Evolutionary conservation across 176 grass and related monocot genomes (phyloP).

Genomic region (Phoenix roebelenii): DNA sequence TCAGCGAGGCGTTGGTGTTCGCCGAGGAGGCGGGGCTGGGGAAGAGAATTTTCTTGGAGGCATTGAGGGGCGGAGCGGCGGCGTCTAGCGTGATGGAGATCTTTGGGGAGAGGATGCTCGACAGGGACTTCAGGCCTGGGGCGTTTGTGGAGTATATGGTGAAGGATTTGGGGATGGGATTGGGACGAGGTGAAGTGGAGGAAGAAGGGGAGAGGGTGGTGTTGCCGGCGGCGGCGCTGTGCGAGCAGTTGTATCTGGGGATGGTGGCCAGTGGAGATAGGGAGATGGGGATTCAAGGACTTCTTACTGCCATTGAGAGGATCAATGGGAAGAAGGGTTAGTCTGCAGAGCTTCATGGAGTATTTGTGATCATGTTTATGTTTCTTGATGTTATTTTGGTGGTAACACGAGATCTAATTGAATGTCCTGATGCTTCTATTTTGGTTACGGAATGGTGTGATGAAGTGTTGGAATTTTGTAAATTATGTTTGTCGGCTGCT

Average conservation of each 20-base stretch:
- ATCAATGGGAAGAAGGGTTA: conserved; percentile 35
- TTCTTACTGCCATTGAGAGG: conserved; percentile 69
- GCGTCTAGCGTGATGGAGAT: conserved; percentile 72
- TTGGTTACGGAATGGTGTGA: no score
- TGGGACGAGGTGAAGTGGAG: conserved; percentile 27
- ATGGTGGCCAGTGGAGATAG: conserved; percentile 75
- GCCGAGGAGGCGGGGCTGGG: conserved; percentile 38
- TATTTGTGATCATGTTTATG: conserved; percentile 18
- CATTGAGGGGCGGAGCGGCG: conserved; percentile 54
- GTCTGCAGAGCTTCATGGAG: neutral
- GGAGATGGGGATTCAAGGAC: conserved; percentile 45
- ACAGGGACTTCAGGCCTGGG: conserved; percentile 45
- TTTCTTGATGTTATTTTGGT: no score
- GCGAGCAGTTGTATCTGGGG: conserved; percentile 58
- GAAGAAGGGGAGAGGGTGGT: conserved; percentile 30
- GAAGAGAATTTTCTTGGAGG: conserved; percentile 32
- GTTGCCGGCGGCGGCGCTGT: conserved; percentile 47
- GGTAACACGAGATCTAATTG: no score
- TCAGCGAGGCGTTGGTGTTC: conserved; percentile 55
- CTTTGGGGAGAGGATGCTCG: conserved; percentile 46
- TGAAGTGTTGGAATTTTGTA: no score
- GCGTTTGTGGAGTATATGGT: conserved; percentile 56
- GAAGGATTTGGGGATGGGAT: conserved; percentile 85
- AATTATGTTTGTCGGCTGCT: no score
- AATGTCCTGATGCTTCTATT: no score